Evolutionary conservation across 169 alveolate species (phyloP).

Genomic region (Plasmodium malariae): DNA sequence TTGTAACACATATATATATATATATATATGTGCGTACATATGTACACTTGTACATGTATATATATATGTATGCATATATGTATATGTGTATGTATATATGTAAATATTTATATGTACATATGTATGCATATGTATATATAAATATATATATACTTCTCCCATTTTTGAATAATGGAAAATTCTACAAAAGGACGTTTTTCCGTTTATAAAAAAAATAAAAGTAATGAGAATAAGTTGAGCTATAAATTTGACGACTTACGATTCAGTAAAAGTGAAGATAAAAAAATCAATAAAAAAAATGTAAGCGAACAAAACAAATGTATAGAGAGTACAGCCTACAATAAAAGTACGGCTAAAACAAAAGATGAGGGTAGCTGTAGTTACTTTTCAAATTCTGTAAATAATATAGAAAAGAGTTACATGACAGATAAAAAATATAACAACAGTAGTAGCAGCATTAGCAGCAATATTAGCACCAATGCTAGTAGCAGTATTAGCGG

Average conservation of each 20-base stretch:
- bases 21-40: not conserved
- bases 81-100: not conserved
- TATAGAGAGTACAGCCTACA: not conserved
- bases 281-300: conserved; percentile 8
- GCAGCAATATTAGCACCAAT: not conserved
- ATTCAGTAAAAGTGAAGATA: conserved; percentile 25
- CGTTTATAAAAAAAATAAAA: conserved; percentile 46
- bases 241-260: conserved; percentile 34
- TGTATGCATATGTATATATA: not conserved
- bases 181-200: conserved; percentile 7
- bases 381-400: not conserved
- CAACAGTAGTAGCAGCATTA: not conserved
- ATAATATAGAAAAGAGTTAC: conserved; percentile 8
- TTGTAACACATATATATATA: not conserved
- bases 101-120: not conserved
- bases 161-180: conserved; percentile 33
- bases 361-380: not conserved
- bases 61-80: not conserved
- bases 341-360: not conserved
- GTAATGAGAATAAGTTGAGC: conserved; percentile 41
- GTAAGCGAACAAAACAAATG: not conserved
- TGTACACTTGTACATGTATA: not conserved
- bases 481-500: not conserved
- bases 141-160: not conserved
- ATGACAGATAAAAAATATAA: not conserved